These are phyloP conservation scores for Typha latifolia DNA, from an alignment of 176 grass and related monocot genomes.

Conservation along the genomic window DNA sequence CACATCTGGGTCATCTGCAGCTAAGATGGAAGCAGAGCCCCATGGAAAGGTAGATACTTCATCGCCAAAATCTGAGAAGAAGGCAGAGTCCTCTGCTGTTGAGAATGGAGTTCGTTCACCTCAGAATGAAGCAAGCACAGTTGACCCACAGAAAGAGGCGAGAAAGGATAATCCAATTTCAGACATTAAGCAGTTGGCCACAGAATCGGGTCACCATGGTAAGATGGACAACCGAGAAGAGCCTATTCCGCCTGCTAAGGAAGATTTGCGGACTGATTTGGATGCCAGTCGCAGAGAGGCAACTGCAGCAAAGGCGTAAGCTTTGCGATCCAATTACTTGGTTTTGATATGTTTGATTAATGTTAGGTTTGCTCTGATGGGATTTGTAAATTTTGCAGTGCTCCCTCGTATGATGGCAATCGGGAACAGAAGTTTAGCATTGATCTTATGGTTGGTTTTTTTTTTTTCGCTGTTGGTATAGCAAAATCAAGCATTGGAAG, in stretches of 20 bases:
- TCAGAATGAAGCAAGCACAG: not conserved
- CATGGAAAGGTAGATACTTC: slow-evolving; percentile 27
- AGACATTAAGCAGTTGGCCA: slow-evolving; percentile 33
- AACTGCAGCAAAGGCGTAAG: slow-evolving; percentile 62
- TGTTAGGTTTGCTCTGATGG: not conserved
- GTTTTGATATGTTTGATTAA: slow-evolving; percentile 2
- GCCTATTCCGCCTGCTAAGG: slow-evolving; percentile 27
- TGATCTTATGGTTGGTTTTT: slow-evolving; percentile 96
- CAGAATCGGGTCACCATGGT: slow-evolving; percentile 34
- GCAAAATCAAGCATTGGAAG: slow-evolving; percentile 22
- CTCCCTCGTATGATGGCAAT: slow-evolving; percentile 49
- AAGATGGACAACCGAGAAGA: slow-evolving; percentile 41
- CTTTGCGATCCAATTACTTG: slow-evolving; percentile 17
- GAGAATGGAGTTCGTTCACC: not conserved
- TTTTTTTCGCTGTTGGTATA: slow-evolving; percentile 39
- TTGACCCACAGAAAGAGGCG: slow-evolving; percentile 34
- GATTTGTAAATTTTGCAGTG: slow-evolving; percentile 29
- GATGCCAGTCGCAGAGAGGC: slow-evolving; percentile 40
- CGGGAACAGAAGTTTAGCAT: slow-evolving; percentile 90
- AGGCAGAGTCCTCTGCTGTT: slow-evolving; percentile 16
- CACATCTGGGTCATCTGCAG: slow-evolving; percentile 28
- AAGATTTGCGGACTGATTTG: slow-evolving; percentile 29
- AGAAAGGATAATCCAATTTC: slow-evolving; percentile 23
- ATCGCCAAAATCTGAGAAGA: slow-evolving; percentile 49
- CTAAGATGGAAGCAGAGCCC: slow-evolving; percentile 21